phyloP scores from a whole-genome alignment of 768 basidiomycete genomes.

The Mycena haematopus region DNA sequence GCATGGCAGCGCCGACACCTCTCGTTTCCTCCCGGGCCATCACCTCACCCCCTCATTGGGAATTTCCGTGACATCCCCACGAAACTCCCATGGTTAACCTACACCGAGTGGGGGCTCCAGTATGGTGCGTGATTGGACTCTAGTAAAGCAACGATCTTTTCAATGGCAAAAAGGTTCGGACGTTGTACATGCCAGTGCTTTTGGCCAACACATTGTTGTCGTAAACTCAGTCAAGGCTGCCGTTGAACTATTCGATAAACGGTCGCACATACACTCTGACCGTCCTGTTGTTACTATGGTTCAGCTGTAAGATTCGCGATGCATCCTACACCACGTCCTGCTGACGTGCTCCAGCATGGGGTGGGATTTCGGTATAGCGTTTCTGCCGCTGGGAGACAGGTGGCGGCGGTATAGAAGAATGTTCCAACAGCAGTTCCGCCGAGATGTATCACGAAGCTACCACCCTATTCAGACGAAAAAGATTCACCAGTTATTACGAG shows the following conservation, averaged over 20 bases:
- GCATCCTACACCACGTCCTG: not conserved
- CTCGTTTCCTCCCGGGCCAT: constrained; percentile 35
- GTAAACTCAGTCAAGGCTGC: constrained; percentile 36
- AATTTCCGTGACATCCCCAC: constrained; percentile 30
- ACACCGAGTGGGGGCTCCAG: constrained; percentile 28
- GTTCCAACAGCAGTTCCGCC: constrained; percentile 38
- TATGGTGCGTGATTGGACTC: constrained; percentile 24
- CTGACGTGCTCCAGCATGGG: constrained; percentile 36
- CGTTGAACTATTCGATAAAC: constrained; percentile 32
- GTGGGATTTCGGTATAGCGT: constrained; percentile 37
- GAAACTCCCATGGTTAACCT: constrained; percentile 31
- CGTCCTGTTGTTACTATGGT: constrained; percentile 25
- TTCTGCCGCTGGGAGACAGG: constrained; percentile 37
- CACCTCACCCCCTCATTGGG: constrained; percentile 29
- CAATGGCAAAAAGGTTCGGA: constrained; percentile 19
- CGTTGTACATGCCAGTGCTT: constrained; percentile 31
- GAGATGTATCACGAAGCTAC: constrained; percentile 29
- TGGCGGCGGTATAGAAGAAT: constrained; percentile 41
- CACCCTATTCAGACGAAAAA: constrained; percentile 35
- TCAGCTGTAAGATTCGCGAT: constrained; percentile 21
- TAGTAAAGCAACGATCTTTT: constrained; percentile 56
- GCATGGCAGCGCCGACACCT: not conserved
- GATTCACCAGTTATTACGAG: constrained; percentile 30
- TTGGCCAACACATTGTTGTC: constrained; percentile 36
- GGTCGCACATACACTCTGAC: constrained; percentile 33